Base-by-base conservation (phyloP, 768 basidiomycete genomes). In the Suillus paluster region DNA sequence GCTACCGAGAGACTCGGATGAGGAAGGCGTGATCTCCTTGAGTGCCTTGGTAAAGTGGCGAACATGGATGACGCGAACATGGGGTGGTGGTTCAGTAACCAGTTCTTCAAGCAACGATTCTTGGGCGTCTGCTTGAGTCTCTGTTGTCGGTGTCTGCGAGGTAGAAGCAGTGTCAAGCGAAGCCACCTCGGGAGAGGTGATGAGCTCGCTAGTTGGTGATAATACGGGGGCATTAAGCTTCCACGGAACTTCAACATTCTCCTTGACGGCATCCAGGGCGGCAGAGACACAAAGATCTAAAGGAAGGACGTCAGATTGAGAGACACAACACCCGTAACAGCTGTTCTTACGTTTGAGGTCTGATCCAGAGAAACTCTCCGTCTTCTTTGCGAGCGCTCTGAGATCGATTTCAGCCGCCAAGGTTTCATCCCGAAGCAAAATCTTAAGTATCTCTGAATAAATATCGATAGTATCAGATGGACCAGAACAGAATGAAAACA, bases 251-350 rank as follows among this genome's bases (percentile, higher is more conserved):
- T 84, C 78, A 34, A 95, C 84, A 5, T 81, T 80, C 67, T 97
- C 94, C 74, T 97, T 98, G 57, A 97, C 89, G 5, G 95, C 89
- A 68, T 95, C 92, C 60, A 97, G 79, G 17, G 95, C 96, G 27
- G 95, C 95, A 57, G 92, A 88, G 30, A 98, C 95, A 72, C 95
- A 96, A 23, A 97, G 77, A 76, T 98, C 95, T 97, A 68, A 9
- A 57, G 49, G 54, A 60, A 58, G 56, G 38, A 58, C 33, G 5
- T 7, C 42, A 10, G 7, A 19, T 23, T 6, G 48, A 41, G 30
- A 39, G 61, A 53, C 25, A 39, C 23, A 7, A 25, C 21, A 23
- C 4, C 10, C 25, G 4, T 19, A 25, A 42, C 39, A 49, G 15
- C 25, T 4, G 58, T 17, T 80, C 91, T 71, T 62, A 97, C 95